phyloP scores from a whole-genome alignment of 495 filamentous ascomycete genomes.

The Podospora tetraspora region DNA sequence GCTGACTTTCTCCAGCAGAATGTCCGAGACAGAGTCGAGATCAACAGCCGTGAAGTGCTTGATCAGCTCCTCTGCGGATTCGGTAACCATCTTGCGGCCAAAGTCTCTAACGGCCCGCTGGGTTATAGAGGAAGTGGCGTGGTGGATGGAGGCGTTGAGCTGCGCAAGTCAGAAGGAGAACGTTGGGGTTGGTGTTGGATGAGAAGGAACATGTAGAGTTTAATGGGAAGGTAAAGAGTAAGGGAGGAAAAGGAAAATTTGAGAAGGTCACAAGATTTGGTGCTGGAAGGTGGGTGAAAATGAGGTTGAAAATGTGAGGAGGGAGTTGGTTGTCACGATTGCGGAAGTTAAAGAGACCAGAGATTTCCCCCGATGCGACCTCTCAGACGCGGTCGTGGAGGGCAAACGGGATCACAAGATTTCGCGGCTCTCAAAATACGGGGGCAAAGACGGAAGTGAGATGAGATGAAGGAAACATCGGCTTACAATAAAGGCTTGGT shows the following conservation, averaged over 20 bases:
- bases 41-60: conserved; percentile 30
- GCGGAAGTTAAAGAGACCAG: not conserved
- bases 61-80: conserved; percentile 38
- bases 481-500: conserved; percentile 47
- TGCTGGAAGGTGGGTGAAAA: not conserved
- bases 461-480: conserved; percentile 14
- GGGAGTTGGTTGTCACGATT: not conserved
- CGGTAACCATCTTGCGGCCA: conserved; percentile 40
- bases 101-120: conserved; percentile 42
- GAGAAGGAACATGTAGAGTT: not conserved
- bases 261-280: not conserved
- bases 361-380: not conserved
- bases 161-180: conserved; percentile 22
- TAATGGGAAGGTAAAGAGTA: not conserved
- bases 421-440: not conserved
- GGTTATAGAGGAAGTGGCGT: conserved; percentile 33
- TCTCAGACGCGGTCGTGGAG: not conserved
- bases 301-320: not conserved
- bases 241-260: not conserved
- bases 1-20: conserved; percentile 39
- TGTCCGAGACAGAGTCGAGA: conserved; percentile 37
- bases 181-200: not conserved
- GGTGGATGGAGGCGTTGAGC: conserved; percentile 45
- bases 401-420: not conserved
- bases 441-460: not conserved